Conservation (phyloP, 192 early-diverging fungal species). For the Coemansia sp. region DNA sequence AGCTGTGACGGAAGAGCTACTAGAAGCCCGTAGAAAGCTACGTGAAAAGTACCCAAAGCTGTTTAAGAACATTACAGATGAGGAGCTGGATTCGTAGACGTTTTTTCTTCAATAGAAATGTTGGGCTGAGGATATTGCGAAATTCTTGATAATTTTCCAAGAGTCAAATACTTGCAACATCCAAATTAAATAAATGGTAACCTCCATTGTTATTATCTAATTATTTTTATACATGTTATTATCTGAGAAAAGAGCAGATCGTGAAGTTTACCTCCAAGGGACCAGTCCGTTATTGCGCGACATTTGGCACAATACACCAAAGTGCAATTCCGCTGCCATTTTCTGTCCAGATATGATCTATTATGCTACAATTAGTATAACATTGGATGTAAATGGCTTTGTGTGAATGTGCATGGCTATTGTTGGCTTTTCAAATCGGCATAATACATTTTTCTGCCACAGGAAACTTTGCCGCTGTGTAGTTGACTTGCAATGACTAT, state of each 20-base stretch:
- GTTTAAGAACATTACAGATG: slow-evolving; percentile 33
- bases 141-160: too few species aligned
- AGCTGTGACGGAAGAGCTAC: slow-evolving; percentile 27
- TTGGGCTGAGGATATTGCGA: not conserved
- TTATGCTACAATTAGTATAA: too few species aligned
- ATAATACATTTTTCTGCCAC: not conserved
- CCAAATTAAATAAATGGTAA: not conserved
- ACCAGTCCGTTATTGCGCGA: too few species aligned
- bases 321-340: not conserved
- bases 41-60: slow-evolving; percentile 32
- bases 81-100: slow-evolving; percentile 17
- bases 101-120: not conserved
- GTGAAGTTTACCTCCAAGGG: too few species aligned
- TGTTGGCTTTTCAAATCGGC: too few species aligned
- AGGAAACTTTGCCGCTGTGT: not conserved
- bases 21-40: slow-evolving; percentile 23
- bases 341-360: too few species aligned
- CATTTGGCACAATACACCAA: not conserved
- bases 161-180: not conserved
- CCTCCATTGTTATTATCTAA: not conserved
- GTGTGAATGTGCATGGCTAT: too few species aligned
- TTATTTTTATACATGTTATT: too few species aligned
- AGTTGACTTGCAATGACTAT: not conserved
- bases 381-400: too few species aligned
- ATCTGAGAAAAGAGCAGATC: too few species aligned